phyloP scores from a whole-genome alignment of 768 basidiomycete genomes.

The Lentinus tigrinus region DNA sequence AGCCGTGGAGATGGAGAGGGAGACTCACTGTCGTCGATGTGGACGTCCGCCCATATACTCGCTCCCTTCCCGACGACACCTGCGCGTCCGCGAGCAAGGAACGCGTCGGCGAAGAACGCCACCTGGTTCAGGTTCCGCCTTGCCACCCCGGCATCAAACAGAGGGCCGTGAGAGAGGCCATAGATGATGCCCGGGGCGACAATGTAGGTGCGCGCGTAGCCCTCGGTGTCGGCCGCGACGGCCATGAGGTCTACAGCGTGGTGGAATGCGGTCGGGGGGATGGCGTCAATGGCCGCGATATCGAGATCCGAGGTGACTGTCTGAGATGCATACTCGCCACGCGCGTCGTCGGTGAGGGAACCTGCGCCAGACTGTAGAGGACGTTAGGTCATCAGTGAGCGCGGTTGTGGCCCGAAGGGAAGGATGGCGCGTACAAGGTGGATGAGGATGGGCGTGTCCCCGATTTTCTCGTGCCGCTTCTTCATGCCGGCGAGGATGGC shows the following conservation, averaged over 20 bases:
- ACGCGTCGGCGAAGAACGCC: slow-evolving; percentile 38
- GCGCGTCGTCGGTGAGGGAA: slow-evolving; percentile 42
- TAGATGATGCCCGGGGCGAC: slow-evolving; percentile 56
- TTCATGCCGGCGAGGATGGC: slow-evolving; percentile 54
- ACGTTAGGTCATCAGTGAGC: no score
- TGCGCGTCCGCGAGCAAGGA: slow-evolving; percentile 39
- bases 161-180: slow-evolving; percentile 54
- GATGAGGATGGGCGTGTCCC: slow-evolving; percentile 25
- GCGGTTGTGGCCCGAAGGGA: no score
- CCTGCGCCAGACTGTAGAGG: slow-evolving; percentile 28
- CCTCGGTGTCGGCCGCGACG: slow-evolving; percentile 47
- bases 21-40: slow-evolving; percentile 42
- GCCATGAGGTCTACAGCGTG: slow-evolving; percentile 48
- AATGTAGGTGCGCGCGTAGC: slow-evolving; percentile 51
- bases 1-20: no score
- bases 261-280: slow-evolving; percentile 46
- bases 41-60: slow-evolving; percentile 58
- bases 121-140: slow-evolving; percentile 51
- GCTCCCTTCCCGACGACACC: slow-evolving; percentile 54
- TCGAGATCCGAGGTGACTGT: slow-evolving; percentile 50
- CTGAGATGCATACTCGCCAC: slow-evolving; percentile 37
- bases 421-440: slow-evolving; percentile 67
- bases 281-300: slow-evolving; percentile 39
- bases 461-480: slow-evolving; percentile 40
- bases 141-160: slow-evolving; percentile 50